A percentile compares a stretch with the other conserved stretches of the same genome.
Conservation (phyloP, 2,329 filamentous ascomycete genomes). For the Shiraia sp. region DNA sequence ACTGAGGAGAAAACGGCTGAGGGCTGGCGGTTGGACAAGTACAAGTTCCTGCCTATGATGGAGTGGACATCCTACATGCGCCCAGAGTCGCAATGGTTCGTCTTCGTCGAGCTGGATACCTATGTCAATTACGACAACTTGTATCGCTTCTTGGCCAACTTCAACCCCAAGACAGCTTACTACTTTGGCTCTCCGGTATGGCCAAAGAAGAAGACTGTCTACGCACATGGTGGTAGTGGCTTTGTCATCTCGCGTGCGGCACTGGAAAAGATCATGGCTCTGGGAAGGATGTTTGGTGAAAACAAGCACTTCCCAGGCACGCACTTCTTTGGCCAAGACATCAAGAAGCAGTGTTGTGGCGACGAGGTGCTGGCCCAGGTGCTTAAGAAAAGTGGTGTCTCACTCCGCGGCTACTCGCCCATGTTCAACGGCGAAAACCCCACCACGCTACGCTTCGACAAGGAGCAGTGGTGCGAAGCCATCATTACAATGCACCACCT, state of each 20-base stretch:
- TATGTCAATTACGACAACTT: slow-evolving; percentile 46
- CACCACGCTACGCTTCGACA: slow-evolving; percentile 41
- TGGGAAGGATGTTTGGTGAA: slow-evolving; percentile 42
- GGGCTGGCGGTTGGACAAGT: slow-evolving; percentile 61
- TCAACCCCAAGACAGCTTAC: slow-evolving; percentile 42
- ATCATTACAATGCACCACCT: slow-evolving; percentile 47
- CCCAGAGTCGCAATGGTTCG: slow-evolving; percentile 39
- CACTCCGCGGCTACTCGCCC: slow-evolving; percentile 47
- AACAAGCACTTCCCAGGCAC: slow-evolving; percentile 38
- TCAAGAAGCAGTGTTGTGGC: slow-evolving; percentile 43
- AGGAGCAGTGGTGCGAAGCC: slow-evolving; percentile 50
- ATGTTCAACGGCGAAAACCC: slow-evolving; percentile 52
- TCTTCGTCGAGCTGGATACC: slow-evolving; percentile 45
- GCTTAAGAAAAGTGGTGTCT: slow-evolving; percentile 41
- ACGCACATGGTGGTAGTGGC: slow-evolving; percentile 50
- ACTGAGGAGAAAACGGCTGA: slow-evolving; percentile 51
- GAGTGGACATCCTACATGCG: slow-evolving; percentile 51
- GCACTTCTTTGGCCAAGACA: slow-evolving; percentile 41
- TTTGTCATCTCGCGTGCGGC: slow-evolving; percentile 53
- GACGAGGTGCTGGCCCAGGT: slow-evolving; percentile 45
- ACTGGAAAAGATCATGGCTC: slow-evolving; percentile 50
- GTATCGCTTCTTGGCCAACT: slow-evolving; percentile 44
- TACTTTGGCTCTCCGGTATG: slow-evolving; percentile 48
- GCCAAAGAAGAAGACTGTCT: slow-evolving; percentile 39
- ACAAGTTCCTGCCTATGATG: slow-evolving; percentile 62